Conservation (phyloP, 2,329 filamentous ascomycete species). For the Monilinia aucupariae region DNA sequence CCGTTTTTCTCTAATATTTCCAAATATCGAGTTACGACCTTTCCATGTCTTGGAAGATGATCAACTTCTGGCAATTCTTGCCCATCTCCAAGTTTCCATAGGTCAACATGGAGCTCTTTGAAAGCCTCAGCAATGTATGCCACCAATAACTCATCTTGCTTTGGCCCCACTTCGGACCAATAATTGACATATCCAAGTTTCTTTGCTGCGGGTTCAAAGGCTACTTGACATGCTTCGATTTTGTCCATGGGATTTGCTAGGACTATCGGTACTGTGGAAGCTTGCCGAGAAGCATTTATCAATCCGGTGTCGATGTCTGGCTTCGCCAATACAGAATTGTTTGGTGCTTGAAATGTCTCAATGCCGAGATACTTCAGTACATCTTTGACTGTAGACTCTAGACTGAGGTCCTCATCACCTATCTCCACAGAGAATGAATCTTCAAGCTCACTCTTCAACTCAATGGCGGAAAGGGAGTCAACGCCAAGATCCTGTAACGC, state of each 20-base stretch:
- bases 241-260: neutral
- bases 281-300: no score
- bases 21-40: conserved; percentile 30
- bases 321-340: neutral
- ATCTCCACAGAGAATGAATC: neutral
- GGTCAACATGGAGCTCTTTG: conserved; percentile 27
- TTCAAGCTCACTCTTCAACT: conserved; percentile 1
- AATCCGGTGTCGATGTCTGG: neutral
- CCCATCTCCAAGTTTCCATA: conserved; percentile 23
- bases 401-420: neutral
- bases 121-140: conserved; percentile 35
- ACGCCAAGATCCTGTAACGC: conserved; percentile 2
- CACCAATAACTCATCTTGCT: conserved; percentile 1
- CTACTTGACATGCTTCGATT: neutral
- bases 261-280: neutral
- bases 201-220: neutral
- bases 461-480: conserved; percentile 2
- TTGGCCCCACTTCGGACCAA: neutral
- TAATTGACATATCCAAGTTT: conserved; percentile 3
- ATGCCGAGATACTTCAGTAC: neutral
- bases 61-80: conserved; percentile 22
- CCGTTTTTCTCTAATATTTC: conserved; percentile 28
- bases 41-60: conserved; percentile 27
- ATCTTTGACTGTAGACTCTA: conserved; percentile 6
- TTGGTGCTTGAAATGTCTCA: neutral